Evolutionary conservation across 805 yeast species (phyloP).

Genomic region (Lachancea fermentati): DNA sequence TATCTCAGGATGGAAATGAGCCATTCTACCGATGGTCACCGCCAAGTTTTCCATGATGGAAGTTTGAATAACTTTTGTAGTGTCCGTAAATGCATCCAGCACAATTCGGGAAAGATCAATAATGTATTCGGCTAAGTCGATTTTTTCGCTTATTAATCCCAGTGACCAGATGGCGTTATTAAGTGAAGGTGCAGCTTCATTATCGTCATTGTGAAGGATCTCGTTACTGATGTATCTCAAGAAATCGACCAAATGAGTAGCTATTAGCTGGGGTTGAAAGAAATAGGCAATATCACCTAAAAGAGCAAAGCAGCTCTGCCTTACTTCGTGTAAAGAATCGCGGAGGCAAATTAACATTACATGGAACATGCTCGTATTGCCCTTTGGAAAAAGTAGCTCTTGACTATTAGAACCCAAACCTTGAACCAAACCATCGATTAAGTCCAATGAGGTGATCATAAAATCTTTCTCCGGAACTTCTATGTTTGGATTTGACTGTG

Average conservation of each 20-base stretch:
- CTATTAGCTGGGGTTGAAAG: conserved; percentile 34
- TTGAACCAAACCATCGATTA: conserved; percentile 89
- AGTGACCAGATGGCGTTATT: conserved; percentile 86
- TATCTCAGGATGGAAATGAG: conserved; percentile 53
- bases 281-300: conserved; percentile 82
- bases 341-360: conserved; percentile 64
- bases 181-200: conserved; percentile 30
- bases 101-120: conserved; percentile 27
- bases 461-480: conserved; percentile 87
- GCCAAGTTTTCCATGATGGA: conserved; percentile 81
- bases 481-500: conserved; percentile 58
- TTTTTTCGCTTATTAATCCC: conserved; percentile 75
- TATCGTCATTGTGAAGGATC: conserved; percentile 40
- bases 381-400: conserved; percentile 35
- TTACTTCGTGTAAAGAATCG: conserved; percentile 78
- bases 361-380: conserved; percentile 45
- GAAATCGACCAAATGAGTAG: conserved; percentile 36
- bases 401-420: conserved; percentile 66
- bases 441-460: conserved; percentile 79
- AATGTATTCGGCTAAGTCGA: conserved; percentile 27
- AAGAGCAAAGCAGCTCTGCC: conserved; percentile 87
- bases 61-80: conserved; percentile 22
- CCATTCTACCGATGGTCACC: conserved; percentile 83
- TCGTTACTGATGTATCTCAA: conserved; percentile 66
- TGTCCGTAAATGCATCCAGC: conserved; percentile 26